phyloP scores from a whole-genome alignment of 1,284 basidiomycete genomes.

The Puccinia hordei region DNA sequence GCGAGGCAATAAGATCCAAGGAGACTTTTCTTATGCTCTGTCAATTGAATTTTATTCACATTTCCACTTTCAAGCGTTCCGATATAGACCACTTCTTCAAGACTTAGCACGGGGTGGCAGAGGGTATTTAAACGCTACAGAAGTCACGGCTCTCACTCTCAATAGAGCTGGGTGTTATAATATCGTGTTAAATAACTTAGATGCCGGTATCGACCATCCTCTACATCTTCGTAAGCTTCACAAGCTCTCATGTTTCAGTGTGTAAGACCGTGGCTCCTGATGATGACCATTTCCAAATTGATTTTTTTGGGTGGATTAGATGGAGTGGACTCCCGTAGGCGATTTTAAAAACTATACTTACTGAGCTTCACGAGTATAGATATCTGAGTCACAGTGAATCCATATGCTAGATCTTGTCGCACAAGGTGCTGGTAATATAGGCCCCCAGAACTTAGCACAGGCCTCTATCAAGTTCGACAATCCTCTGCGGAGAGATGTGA shows the following conservation, averaged over 20 bases:
- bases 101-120: constrained; percentile 33
- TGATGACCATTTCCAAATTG: neutral
- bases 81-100: constrained; percentile 41
- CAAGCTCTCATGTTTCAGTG: constrained; percentile 49
- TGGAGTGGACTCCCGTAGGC: constrained; percentile 49
- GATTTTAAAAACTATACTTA: neutral
- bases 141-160: constrained; percentile 46
- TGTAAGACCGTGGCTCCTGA: neutral
- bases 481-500: constrained; percentile 43
- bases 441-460: constrained; percentile 23
- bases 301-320: constrained; percentile 31
- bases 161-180: constrained; percentile 39
- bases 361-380: neutral
- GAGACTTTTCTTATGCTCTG: neutral
- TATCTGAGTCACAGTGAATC: neutral
- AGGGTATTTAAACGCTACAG: constrained; percentile 41
- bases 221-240: constrained; percentile 57
- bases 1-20: neutral
- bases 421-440: constrained; percentile 43
- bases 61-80: constrained; percentile 6
- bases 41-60: neutral
- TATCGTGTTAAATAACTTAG: constrained; percentile 59
- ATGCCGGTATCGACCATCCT: constrained; percentile 58
- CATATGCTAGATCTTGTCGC: constrained; percentile 35
- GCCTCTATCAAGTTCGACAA: constrained; percentile 28